phyloP scores from a whole-genome alignment of 257 asterid genomes.

The Gardenia jasminoides region DNA sequence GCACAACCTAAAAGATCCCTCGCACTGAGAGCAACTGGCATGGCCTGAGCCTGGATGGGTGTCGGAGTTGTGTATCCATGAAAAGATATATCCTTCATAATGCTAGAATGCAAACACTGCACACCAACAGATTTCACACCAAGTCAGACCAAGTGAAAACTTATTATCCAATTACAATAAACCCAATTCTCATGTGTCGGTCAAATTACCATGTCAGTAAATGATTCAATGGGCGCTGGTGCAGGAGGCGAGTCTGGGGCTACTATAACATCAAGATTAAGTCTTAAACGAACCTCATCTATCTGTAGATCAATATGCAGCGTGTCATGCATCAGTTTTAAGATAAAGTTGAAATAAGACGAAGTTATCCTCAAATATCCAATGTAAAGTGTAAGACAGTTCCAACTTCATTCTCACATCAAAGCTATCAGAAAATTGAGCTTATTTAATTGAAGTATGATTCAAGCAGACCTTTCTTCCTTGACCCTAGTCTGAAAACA shows the following conservation, averaged over 20 bases:
- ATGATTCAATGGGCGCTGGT: slow-evolving; percentile 79
- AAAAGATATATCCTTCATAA: slow-evolving; percentile 71
- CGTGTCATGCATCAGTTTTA: not conserved
- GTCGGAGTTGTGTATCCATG: slow-evolving; percentile 86
- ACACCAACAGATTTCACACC: not conserved
- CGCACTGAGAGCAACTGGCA: slow-evolving; percentile 88
- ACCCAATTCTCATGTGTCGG: slow-evolving; percentile 3
- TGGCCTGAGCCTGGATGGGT: slow-evolving; percentile 86
- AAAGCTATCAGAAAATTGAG: not conserved
- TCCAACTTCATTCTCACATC: not conserved
- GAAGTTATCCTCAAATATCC: not conserved
- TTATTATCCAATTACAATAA: not conserved
- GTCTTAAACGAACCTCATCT: slow-evolving; percentile 75
- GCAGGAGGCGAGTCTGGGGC: slow-evolving; percentile 61
- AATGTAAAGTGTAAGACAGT: not conserved
- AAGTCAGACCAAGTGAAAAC: slow-evolving; percentile 8
- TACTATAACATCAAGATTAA: slow-evolving; percentile 72
- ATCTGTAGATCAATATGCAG: slow-evolving; percentile 40
- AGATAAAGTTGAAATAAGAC: not conserved
- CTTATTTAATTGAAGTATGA: not conserved
- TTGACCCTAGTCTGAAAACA: not conserved
- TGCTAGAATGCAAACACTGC: slow-evolving; percentile 72
- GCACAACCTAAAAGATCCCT: slow-evolving; percentile 94
- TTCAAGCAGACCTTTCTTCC: not conserved
- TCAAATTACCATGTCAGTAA: slow-evolving; percentile 64